Base-by-base conservation (phyloP, 768 basidiomycete species). In the Trametes sanguinea region DNA sequence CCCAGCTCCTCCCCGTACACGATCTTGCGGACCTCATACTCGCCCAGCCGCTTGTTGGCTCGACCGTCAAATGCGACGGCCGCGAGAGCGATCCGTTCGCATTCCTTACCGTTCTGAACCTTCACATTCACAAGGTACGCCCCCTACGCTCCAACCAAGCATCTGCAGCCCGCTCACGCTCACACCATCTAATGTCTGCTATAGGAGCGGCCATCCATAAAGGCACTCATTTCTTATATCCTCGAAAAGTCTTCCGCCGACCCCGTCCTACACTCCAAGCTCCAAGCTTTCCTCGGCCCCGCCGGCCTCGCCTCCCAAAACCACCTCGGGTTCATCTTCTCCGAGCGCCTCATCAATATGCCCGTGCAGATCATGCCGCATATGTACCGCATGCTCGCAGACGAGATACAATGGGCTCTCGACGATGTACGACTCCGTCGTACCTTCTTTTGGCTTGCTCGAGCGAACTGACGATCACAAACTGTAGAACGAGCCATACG, bases 341-440 rank as follows among this genome's bases (percentile, higher is more conserved):
- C 88, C 65, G 94, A 97, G 73, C 82, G 96, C 0, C 79, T 98
- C 53, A 81, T 97, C 66, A 99, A 98, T 73, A 95, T 99, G 88
- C 96, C 96, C 0, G 89, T 94, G 13, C 93, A 98, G 67, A 85
- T 95, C 39, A 82, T 95, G 8, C 90, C 94, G 5, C 95, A 94
- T 1, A 89, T 97, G 87, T 98, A 95, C 74, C 81, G 81, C 46
- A 94, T 98, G 90, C 80, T 98, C 27, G 76, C 79, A 0, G 86
- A 91, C 50, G 96, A 99, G 73, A 77, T 97, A n/a, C 78, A 85
- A 40, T 85, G 81, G 77, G 91, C 90, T 3, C 74, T 83, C 40
- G 78, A 82, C 51, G 85, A 88, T 52, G 92, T 89, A 60, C 55
- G 84, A 77, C 1, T 54, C 58, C 16, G 16, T 45, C 45, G 13